A percentile compares a stretch with the other conserved stretches of the same genome.
Conservation (phyloP, 768 basidiomycete species). For the Naganishia randhawae region DNA sequence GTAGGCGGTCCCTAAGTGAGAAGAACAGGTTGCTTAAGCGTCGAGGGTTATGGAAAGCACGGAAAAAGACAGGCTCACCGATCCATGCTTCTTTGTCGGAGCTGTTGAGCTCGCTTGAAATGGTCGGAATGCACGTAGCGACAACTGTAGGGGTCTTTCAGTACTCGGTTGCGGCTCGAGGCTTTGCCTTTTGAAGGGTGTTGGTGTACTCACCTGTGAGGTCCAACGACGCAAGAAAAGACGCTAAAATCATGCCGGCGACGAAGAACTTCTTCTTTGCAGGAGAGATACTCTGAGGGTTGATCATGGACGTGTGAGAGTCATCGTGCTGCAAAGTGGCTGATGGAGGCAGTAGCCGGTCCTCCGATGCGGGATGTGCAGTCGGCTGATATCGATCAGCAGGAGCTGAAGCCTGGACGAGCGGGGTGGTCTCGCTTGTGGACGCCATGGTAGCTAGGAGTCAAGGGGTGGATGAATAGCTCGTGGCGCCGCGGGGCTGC, state of each 20-base stretch:
- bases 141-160: not conserved
- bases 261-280: slow-evolving; percentile 11
- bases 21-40: not conserved
- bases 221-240: slow-evolving; percentile 11
- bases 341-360: too few relatives aligned
- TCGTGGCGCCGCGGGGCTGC: too few relatives aligned
- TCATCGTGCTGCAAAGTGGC: not conserved
- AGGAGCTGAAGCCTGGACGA: not conserved
- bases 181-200: not conserved
- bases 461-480: too few relatives aligned
- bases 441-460: not conserved
- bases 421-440: not conserved
- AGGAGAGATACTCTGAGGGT: slow-evolving; percentile 12
- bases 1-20: slow-evolving; percentile 28
- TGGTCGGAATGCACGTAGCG: slow-evolving; percentile 12
- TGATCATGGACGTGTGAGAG: not conserved
- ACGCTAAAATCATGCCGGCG: slow-evolving; percentile 2
- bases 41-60: not conserved
- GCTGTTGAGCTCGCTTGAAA: slow-evolving; percentile 14
- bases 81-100: slow-evolving; percentile 14
- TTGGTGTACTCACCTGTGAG: not conserved
- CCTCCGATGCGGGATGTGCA: not conserved
- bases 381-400: not conserved
- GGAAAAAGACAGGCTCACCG: not conserved
- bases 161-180: not conserved